Percentiles rank a stretch among this genome's conserved stretches.
These are phyloP conservation scores for Suillus subluteus DNA, from an alignment of 768 basidiomycete genomes.

Conservation along the genomic window DNA sequence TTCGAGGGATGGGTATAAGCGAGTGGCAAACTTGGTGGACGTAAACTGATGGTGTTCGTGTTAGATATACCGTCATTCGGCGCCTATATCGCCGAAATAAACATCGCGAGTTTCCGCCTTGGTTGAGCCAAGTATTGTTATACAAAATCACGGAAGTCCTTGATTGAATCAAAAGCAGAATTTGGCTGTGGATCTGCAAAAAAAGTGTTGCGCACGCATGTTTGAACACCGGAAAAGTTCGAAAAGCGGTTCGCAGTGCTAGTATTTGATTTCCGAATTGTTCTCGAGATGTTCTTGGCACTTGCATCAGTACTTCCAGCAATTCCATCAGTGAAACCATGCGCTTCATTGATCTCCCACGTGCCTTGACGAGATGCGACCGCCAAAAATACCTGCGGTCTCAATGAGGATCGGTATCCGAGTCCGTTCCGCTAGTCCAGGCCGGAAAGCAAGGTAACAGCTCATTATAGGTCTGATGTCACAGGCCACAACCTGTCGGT, in stretches of 20 bases:
- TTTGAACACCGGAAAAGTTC: conserved; percentile 1
- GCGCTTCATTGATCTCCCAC: background rate
- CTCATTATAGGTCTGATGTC: background rate
- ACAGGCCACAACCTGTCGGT: background rate
- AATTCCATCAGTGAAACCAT: background rate
- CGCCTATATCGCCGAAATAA: background rate
- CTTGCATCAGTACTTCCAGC: background rate
- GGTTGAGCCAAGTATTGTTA: background rate
- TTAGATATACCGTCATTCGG: background rate
- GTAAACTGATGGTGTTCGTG: background rate
- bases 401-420: background rate
- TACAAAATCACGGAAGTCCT: background rate
- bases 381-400: background rate
- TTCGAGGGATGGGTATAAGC: background rate
- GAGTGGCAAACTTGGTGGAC: background rate
- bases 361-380: background rate
- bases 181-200: background rate
- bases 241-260: background rate
- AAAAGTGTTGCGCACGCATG: background rate
- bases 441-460: background rate
- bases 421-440: background rate
- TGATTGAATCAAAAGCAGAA: background rate
- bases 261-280: background rate
- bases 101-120: background rate
- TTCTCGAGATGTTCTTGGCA: background rate